A percentile compares a stretch with the other conserved stretches of the same genome.
Conservation (phyloP, 208 protist genomes). For the Leishmania mexicana region DNA sequence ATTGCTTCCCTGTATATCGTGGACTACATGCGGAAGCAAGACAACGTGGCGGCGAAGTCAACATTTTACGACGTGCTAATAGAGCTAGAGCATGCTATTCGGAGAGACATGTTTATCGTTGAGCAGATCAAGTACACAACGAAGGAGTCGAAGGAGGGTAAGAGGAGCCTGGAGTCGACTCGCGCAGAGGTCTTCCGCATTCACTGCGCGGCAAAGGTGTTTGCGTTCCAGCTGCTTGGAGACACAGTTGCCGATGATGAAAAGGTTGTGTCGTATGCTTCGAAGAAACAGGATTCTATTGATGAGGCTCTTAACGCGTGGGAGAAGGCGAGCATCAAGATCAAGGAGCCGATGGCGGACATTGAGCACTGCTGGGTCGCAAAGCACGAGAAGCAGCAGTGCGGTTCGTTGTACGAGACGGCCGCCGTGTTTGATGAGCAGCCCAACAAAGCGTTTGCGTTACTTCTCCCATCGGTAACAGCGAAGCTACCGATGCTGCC, state of each 20-base stretch:
- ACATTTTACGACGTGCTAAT: constrained; percentile 68
- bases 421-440: constrained; percentile 47
- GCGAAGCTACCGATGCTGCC: constrained; percentile 56
- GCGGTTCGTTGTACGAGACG: constrained; percentile 36
- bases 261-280: constrained; percentile 43
- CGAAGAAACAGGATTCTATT: constrained; percentile 62
- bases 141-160: constrained; percentile 73
- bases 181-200: constrained; percentile 67
- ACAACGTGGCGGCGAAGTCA: constrained; percentile 54
- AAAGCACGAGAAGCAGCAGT: constrained; percentile 55
- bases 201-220: constrained; percentile 67
- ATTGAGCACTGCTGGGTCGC: constrained; percentile 59
- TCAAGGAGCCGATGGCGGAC: constrained; percentile 69
- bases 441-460: constrained; percentile 26
- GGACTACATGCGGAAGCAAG: constrained; percentile 57
- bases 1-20: constrained; percentile 57
- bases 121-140: constrained; percentile 79
- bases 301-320: constrained; percentile 63
- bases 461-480: constrained; percentile 35
- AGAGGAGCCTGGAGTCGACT: constrained; percentile 59
- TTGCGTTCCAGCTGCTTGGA: constrained; percentile 67
- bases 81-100: constrained; percentile 64
- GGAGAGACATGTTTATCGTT: constrained; percentile 62
- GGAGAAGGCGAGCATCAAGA: constrained; percentile 46
- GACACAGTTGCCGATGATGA: constrained; percentile 41